Conservation (phyloP, 164 flowering plant genomes). For the Hamamelis virginiana region DNA sequence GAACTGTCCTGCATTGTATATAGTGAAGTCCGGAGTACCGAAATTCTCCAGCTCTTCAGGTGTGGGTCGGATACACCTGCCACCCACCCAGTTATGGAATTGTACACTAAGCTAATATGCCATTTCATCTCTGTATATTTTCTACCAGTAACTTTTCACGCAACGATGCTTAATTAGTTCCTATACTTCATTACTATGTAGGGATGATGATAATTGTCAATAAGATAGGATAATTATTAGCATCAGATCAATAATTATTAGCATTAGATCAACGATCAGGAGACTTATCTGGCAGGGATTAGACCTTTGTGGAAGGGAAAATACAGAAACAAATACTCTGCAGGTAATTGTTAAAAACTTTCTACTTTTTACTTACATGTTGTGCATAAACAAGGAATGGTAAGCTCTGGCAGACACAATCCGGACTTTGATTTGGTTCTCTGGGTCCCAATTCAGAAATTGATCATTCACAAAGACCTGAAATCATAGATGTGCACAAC, state of each 20-base stretch:
- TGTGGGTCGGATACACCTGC: slow-evolving; percentile 99
- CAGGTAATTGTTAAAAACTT: not conserved
- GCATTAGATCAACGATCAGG: slow-evolving; percentile 24
- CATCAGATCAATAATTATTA: not conserved
- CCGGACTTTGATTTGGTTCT: slow-evolving; percentile 85
- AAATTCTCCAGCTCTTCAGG: slow-evolving; percentile 97
- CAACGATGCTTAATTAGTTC: not conserved
- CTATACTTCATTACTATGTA: not conserved
- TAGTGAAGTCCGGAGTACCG: slow-evolving; percentile 99
- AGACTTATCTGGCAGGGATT: slow-evolving; percentile 46
- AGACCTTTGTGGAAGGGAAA: slow-evolving; percentile 13
- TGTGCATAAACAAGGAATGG: slow-evolving; percentile 98
- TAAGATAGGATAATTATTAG: not conserved
- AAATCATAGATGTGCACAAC: not conserved
- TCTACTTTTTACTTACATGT: slow-evolving; percentile 70
- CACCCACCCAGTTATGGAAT: slow-evolving; percentile 50
- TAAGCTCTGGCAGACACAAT: slow-evolving; percentile 98
- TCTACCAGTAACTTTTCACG: not conserved
- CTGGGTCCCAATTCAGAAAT: slow-evolving; percentile 97
- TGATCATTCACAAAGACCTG: slow-evolving; percentile 98
- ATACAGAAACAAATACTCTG: slow-evolving; percentile 12
- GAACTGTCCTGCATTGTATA: slow-evolving; percentile 98
- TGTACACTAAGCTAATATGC: slow-evolving; percentile 38
- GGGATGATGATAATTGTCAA: slow-evolving; percentile 9
- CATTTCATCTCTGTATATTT: slow-evolving; percentile 8